A percentile compares a stretch with the other conserved stretches of the same genome.
Conservation (phyloP, 768 basidiomycete genomes). For the Boletus pseudo-olivaceus region DNA sequence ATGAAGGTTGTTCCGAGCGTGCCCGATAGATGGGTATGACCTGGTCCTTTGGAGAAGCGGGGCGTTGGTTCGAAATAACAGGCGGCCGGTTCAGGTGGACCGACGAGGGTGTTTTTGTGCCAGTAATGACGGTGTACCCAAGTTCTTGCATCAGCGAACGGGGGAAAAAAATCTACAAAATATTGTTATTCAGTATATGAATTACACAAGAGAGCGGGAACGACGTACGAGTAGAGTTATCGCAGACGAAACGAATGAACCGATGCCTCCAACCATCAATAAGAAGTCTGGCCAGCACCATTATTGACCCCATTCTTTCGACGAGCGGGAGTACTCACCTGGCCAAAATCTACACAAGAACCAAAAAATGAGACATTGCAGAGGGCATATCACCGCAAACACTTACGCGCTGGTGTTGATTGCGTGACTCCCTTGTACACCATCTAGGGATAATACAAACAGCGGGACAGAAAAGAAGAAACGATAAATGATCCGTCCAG, state of each 20-base stretch:
- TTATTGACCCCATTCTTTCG: background rate
- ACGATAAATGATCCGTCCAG: constrained; percentile 69
- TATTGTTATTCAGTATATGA: background rate
- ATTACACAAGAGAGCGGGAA: background rate
- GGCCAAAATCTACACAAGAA: constrained; percentile 49
- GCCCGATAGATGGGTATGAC: constrained; percentile 22
- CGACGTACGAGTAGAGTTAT: constrained; percentile 70
- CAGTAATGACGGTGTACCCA: constrained; percentile 47
- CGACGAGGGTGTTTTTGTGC: constrained; percentile 29
- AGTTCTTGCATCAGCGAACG: constrained; percentile 64
- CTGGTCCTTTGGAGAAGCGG: constrained; percentile 23
- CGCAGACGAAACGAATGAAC: constrained; percentile 74
- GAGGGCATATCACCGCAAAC: background rate
- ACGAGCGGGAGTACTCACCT: constrained; percentile 37
- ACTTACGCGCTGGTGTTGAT: constrained; percentile 59
- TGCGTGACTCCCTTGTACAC: constrained; percentile 44
- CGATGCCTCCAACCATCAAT: constrained; percentile 66
- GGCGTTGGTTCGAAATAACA: background rate
- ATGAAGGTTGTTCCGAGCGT: constrained; percentile 17
- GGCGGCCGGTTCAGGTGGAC: constrained; percentile 20
- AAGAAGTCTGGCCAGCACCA: constrained; percentile 51
- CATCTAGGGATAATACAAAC: constrained; percentile 64
- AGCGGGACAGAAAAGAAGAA: constrained; percentile 72
- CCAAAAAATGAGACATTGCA: background rate
- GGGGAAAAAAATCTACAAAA: constrained; percentile 68